Evolutionary conservation across 2,329 filamentous ascomycete genomes (phyloP).

Genomic region (Colletotrichum incanum): DNA sequence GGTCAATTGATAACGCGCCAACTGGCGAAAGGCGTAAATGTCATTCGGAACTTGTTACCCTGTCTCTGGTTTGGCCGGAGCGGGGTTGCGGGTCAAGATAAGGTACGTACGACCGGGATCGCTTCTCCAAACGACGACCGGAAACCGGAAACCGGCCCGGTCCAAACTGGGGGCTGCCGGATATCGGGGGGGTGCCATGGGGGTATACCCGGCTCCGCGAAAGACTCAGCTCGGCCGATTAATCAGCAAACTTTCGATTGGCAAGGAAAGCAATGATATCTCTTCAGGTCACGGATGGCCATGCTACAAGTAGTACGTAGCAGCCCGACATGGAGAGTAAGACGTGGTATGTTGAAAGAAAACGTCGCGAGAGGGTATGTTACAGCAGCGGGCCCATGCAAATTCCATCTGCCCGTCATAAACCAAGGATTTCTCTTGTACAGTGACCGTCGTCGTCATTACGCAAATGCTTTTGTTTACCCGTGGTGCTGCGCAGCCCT

Average conservation of each 20-base stretch:
- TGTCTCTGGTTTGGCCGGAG: constrained; percentile 11
- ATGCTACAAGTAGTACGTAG: neutral
- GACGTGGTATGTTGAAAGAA: constrained; percentile 33
- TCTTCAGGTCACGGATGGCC: neutral
- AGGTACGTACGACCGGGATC: constrained; percentile 37
- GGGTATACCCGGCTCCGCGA: neutral
- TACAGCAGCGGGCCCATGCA: constrained; percentile 37
- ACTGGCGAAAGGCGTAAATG: constrained; percentile 33
- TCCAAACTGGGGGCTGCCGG: constrained; percentile 20
- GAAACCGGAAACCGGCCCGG: constrained; percentile 42
- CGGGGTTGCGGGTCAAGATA: constrained; percentile 41
- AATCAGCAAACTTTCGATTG: neutral
- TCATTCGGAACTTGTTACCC: constrained; percentile 16
- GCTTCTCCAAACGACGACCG: constrained; percentile 27
- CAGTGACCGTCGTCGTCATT: constrained; percentile 32
- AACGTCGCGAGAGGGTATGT: constrained; percentile 42
- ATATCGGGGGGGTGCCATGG: neutral
- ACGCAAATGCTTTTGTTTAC: constrained; percentile 40
- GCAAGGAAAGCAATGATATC: neutral
- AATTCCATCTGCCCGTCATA: constrained; percentile 38
- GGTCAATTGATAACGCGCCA: constrained; percentile 31
- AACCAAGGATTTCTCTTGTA: constrained; percentile 37
- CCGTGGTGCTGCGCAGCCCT: constrained; percentile 19
- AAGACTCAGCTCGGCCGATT: neutral
- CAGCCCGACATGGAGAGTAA: neutral